These are phyloP conservation scores for Diaporthe batatas DNA, from an alignment of 2,329 filamentous ascomycete species.

Conservation along the genomic window DNA sequence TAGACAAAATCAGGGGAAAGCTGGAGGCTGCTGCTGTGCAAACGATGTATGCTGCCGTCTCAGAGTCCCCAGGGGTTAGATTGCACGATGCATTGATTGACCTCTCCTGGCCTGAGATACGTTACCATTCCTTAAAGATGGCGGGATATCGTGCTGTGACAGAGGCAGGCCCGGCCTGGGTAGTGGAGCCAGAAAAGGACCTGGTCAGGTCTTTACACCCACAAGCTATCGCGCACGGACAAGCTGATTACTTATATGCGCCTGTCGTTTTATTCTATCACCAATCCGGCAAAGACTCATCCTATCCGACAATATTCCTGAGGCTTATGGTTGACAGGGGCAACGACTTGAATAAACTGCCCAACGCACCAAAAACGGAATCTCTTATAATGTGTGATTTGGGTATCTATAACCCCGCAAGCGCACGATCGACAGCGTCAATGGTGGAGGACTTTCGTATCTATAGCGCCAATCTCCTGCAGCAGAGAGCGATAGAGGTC, in stretches of 20 bases:
- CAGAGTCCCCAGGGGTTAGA: neutral
- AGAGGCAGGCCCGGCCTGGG: neutral
- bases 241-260: neutral
- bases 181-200: neutral
- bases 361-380: neutral
- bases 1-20: neutral
- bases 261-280: neutral
- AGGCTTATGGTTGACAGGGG: no score
- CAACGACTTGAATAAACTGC: no score
- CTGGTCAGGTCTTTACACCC: neutral
- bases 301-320: neutral
- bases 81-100: neutral
- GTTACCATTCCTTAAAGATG: neutral
- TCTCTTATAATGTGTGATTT: neutral
- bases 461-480: neutral
- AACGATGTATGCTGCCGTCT: neutral
- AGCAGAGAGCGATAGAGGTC: neutral
- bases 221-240: neutral
- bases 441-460: constrained; percentile 13
- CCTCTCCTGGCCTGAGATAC: constrained; percentile 7
- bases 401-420: neutral
- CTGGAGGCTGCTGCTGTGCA: neutral
- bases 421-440: neutral
- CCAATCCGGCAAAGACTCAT: neutral
- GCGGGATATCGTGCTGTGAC: neutral